Evolutionary conservation across 129 eudicot species (phyloP).

Genomic region (Sambucus nigra): DNA sequence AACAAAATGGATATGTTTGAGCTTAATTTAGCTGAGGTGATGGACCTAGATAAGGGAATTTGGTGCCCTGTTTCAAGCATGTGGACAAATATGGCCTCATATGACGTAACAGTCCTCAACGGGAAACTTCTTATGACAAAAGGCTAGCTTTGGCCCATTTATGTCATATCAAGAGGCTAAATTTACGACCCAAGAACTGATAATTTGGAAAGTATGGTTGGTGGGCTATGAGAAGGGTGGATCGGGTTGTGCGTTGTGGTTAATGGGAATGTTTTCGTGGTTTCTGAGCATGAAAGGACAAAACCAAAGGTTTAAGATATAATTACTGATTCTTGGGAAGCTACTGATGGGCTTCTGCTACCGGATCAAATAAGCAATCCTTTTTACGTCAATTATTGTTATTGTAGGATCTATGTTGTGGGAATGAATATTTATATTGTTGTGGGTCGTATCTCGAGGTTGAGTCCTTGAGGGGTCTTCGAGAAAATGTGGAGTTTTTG

Average conservation of each 20-base stretch:
- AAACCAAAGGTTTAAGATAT: slow-evolving; percentile 72
- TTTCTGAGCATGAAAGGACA: slow-evolving; percentile 79
- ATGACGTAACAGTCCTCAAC: slow-evolving; percentile 70
- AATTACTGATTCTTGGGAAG: slow-evolving; percentile 57
- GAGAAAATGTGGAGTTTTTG: slow-evolving; percentile 29
- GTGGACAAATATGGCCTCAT: slow-evolving; percentile 68
- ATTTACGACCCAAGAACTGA: slow-evolving; percentile 70
- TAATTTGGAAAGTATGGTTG: slow-evolving; percentile 69
- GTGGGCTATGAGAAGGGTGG: slow-evolving; percentile 89
- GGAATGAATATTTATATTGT: slow-evolving; percentile 66
- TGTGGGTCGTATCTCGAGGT: slow-evolving; percentile 37
- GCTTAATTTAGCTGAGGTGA: slow-evolving; percentile 67
- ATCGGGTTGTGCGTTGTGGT: slow-evolving; percentile 77
- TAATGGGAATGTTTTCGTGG: slow-evolving; percentile 61
- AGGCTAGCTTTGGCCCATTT: slow-evolving; percentile 98
- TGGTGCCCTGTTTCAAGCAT: slow-evolving; percentile 69
- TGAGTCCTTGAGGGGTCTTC: neutral
- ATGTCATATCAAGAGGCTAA: slow-evolving; percentile 74
- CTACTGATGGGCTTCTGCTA: slow-evolving; percentile 59
- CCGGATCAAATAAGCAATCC: slow-evolving; percentile 92
- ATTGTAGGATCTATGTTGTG: slow-evolving; percentile 48
- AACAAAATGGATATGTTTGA: slow-evolving; percentile 69
- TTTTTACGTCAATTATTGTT: slow-evolving; percentile 47
- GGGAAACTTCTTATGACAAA: slow-evolving; percentile 83
- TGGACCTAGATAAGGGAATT: slow-evolving; percentile 56